A percentile compares a stretch with the other conserved stretches of the same genome.
Evolutionary conservation across 257 asterid species (phyloP).

Genomic region (Thymus quinquecostatus): DNA sequence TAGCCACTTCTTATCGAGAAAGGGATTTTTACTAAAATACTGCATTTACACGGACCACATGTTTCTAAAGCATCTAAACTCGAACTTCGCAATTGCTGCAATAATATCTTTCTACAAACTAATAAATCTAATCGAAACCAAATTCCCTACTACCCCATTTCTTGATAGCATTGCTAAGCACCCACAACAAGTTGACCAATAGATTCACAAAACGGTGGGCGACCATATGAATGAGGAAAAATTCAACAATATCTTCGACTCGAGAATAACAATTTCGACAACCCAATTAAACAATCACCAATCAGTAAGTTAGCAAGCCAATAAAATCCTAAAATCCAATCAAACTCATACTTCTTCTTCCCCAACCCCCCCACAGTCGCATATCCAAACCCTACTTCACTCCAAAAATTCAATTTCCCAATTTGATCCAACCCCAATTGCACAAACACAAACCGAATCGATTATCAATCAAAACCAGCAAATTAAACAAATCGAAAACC

Average conservation of each 20-base stretch:
- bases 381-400: constrained; percentile 4
- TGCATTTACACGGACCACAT: not conserved
- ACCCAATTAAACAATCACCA: constrained; percentile 10
- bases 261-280: not conserved
- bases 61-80: constrained; percentile 16
- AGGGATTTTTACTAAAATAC: not conserved
- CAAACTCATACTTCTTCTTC: constrained; percentile 21
- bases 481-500: constrained; percentile 21
- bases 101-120: constrained; percentile 15
- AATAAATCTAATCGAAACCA: not conserved
- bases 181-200: not conserved
- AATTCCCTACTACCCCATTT: constrained; percentile 7
- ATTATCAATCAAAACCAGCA: constrained; percentile 23
- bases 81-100: not conserved
- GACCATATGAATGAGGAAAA: not conserved
- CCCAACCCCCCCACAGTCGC: constrained; percentile 16
- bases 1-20: not conserved
- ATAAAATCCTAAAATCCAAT: not conserved
- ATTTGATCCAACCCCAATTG: constrained; percentile 27
- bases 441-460: constrained; percentile 7
- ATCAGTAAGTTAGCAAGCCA: not conserved
- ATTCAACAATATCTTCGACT: constrained; percentile 17
- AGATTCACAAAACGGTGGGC: constrained; percentile 11
- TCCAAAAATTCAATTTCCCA: not conserved
- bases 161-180: constrained; percentile 20